Percentiles rank a stretch among this genome's conserved stretches.
Conservation (phyloP, 257 asterid species). For the Cruciata laevipes region DNA sequence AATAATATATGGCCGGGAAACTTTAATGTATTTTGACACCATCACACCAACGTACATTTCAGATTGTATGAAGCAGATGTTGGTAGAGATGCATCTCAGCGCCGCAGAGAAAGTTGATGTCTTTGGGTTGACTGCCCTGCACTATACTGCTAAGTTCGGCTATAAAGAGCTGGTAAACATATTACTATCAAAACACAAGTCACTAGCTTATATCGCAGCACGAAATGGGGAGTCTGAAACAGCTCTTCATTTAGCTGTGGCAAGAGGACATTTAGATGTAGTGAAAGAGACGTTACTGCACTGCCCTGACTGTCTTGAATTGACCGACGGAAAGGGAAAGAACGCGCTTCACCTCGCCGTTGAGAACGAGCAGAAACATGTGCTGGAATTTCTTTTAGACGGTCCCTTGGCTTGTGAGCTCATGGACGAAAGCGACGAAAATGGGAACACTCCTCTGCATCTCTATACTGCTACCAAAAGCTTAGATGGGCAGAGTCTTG, state of each 20-base stretch:
- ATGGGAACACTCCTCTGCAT: conserved; percentile 22
- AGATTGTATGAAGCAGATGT: neutral
- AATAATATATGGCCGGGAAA: too few relatives aligned
- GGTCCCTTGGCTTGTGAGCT: neutral
- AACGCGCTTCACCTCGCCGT: conserved; percentile 15
- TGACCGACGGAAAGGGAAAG: neutral
- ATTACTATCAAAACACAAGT: neutral
- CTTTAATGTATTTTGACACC: too few relatives aligned
- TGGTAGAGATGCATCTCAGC: neutral
- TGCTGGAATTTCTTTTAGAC: neutral
- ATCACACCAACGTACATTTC: too few relatives aligned
- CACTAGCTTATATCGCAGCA: conserved; percentile 1
- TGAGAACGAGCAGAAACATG: neutral
- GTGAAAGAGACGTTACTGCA: neutral
- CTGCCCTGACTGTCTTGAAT: conserved; percentile 18
- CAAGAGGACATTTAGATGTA: neutral
- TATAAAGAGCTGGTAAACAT: neutral
- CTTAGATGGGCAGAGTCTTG: neutral
- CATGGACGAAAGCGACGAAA: neutral
- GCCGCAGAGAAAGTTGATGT: neutral
- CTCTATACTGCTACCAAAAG: neutral
- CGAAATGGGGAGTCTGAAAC: neutral
- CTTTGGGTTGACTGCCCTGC: conserved; percentile 14
- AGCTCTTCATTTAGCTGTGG: conserved; percentile 15
- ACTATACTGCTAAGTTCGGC: conserved; percentile 11